Evolutionary conservation across 169 alveolate species (phyloP), one percentile per base, ranked within the genome.

Genomic region (Plasmodium vinckei): DNA sequence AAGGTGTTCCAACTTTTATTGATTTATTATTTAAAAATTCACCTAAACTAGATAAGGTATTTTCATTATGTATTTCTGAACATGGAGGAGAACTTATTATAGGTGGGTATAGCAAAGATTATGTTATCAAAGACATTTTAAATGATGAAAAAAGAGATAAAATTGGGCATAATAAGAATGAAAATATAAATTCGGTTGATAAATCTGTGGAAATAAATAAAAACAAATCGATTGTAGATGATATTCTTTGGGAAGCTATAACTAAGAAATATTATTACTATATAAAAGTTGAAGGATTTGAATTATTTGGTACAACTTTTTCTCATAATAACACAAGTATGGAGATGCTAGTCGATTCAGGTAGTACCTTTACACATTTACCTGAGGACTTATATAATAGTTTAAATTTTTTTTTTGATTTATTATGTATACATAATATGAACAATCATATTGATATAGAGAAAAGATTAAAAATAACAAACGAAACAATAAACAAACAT

Each of bases 41-140:
- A 12, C 84, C 79, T 9, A 56, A 67, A 4, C 21, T 59, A 49
- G 39, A 54, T 27, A 61, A 82, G 25, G 47, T 39, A 13, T 94
- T 92, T 51, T 17, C 94, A 3, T 70, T 94, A 9, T 87, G 94
- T 61, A 75, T 94, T 2, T 79, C 94, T 13, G 96, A 94, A n/a
- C 7, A 82, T 33, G 95, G 95, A 0, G 96, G 96, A 1, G 86
- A 75, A 19, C 25, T 94, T 12, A 89, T 89, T 6, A 23, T 91
- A 44, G 96, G 96, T 1, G 94, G 94, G n/a, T 57, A 84, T 65
- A 91, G 73, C 21, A 54, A 51, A 10, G 54, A 44, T 2, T 82
- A 82, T 15, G 27, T 82, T 9, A 19, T 67, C 9, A 33, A 25
- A 4, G 23, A 42, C 0, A 53, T 13, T 25, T 25, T 7, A 42